Percentiles rank a stretch among this genome's conserved stretches.
These are phyloP conservation scores for Pseudonitzschia pungens DNA, from an alignment of 108 stramenopile genomes.

Conservation along the genomic window DNA sequence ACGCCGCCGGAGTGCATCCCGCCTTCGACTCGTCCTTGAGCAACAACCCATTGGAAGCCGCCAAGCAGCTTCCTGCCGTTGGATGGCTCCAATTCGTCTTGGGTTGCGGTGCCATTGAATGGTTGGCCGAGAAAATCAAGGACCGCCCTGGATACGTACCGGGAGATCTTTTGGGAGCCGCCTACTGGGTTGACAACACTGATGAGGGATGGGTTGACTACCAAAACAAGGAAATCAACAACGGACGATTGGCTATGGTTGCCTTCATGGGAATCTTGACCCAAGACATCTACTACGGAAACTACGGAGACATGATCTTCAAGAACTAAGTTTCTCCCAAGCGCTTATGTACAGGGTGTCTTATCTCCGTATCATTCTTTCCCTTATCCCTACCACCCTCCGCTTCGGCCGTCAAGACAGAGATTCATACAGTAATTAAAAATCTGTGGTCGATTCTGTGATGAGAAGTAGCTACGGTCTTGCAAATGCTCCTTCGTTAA, in stretches of 20 bases:
- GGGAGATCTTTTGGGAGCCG: conserved; percentile 87
- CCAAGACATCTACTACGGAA: conserved; percentile 76
- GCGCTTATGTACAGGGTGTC: no score
- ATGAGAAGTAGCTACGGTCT: not conserved
- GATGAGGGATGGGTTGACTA: conserved; percentile 91
- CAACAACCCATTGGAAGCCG: conserved; percentile 84
- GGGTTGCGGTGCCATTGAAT: conserved; percentile 91
- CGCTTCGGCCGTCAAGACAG: not conserved
- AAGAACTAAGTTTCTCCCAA: conserved; percentile 15
- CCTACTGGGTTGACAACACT: conserved; percentile 89
- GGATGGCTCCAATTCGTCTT: conserved; percentile 91
- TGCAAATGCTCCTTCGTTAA: not conserved
- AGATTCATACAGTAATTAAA: not conserved
- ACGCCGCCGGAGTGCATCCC: conserved; percentile 86
- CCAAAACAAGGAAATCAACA: conserved; percentile 95
- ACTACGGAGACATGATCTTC: conserved; percentile 90
- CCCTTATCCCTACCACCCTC: no score
- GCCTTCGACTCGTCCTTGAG: conserved; percentile 79
- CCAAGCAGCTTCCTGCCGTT: conserved; percentile 75
- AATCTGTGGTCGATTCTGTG: not conserved
- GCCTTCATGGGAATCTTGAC: conserved; percentile 89
- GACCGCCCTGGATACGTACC: conserved; percentile 84
- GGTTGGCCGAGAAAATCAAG: conserved; percentile 85
- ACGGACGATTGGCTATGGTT: conserved; percentile 96
- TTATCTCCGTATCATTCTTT: no score